Percentiles rank a stretch among this genome's conserved stretches.
Conservation (phyloP, 2,329 filamentous ascomycete species). For the Mollisia scopiformis region DNA sequence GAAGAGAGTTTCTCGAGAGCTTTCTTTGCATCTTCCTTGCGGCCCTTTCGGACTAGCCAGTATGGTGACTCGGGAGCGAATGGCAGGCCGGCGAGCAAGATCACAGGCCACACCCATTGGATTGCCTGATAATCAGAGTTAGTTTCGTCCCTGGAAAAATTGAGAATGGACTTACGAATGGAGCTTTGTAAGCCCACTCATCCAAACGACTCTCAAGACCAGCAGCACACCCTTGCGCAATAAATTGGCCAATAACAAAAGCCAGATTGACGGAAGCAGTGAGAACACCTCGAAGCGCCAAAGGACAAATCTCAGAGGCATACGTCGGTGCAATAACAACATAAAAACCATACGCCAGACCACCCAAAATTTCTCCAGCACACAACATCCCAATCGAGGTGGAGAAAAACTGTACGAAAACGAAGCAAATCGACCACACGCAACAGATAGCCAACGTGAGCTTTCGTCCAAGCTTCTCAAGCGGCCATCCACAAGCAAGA, state of each 20-base stretch:
- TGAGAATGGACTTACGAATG: slow-evolving; percentile 8
- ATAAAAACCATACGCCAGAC: slow-evolving; percentile 53
- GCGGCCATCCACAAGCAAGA: slow-evolving; percentile 9
- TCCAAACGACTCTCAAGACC: slow-evolving; percentile 18
- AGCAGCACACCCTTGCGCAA: slow-evolving; percentile 49
- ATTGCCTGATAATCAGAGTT: slow-evolving; percentile 11
- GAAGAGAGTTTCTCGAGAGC: slow-evolving; percentile 46
- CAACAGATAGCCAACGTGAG: slow-evolving; percentile 20
- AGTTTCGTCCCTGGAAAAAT: not conserved
- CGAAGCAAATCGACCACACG: slow-evolving; percentile 35
- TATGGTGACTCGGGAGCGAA: slow-evolving; percentile 51
- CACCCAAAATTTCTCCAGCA: slow-evolving; percentile 49
- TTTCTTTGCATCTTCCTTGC: slow-evolving; percentile 43
- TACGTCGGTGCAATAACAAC: slow-evolving; percentile 41
- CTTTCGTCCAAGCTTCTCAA: slow-evolving; percentile 28
- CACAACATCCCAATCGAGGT: slow-evolving; percentile 47
- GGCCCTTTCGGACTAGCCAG: slow-evolving; percentile 49
- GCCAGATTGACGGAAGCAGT: slow-evolving; percentile 53
- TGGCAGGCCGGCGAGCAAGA: slow-evolving; percentile 45
- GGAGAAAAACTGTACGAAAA: slow-evolving; percentile 51
- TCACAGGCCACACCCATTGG: slow-evolving; percentile 50
- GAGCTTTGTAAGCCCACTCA: slow-evolving; percentile 26
- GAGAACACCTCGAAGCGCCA: slow-evolving; percentile 53
- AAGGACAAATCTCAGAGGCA: slow-evolving; percentile 52
- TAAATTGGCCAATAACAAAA: slow-evolving; percentile 51